Conservation (phyloP, 441 rosid genomes). For the Corymbia calophylla region DNA sequence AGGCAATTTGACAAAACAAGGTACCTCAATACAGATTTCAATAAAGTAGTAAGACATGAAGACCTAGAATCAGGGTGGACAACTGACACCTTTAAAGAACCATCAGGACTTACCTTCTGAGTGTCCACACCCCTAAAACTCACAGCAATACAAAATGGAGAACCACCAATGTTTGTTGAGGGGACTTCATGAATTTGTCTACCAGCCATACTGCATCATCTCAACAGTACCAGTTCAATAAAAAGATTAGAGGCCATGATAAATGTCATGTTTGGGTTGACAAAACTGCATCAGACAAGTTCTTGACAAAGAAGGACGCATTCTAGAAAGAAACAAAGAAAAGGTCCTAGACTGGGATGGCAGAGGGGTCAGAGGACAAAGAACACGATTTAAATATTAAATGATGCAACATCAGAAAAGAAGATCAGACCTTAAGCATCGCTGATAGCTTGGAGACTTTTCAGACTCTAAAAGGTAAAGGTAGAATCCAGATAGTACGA, state of each 20-base stretch:
- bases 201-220: slow-evolving; percentile 85
- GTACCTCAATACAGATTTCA: background rate
- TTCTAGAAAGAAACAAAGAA: background rate
- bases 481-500: slow-evolving; percentile 81
- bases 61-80: background rate
- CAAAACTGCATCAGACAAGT: background rate
- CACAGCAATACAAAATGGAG: slow-evolving; percentile 82
- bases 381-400: background rate
- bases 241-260: background rate
- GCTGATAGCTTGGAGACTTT: slow-evolving; percentile 72
- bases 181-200: slow-evolving; percentile 91
- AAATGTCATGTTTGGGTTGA: background rate
- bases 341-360: background rate
- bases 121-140: slow-evolving; percentile 72
- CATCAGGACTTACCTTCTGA: slow-evolving; percentile 51
- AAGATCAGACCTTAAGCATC: slow-evolving; percentile 72
- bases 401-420: background rate
- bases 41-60: background rate
- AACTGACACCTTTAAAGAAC: background rate
- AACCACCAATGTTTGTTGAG: slow-evolving; percentile 74
- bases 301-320: background rate
- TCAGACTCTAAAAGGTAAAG: slow-evolving; percentile 85
- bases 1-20: background rate
- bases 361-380: background rate
- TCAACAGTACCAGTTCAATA: background rate